Conservation (phyloP, 164 flowering plant species). For the Cinnamomum micranthum region DNA sequence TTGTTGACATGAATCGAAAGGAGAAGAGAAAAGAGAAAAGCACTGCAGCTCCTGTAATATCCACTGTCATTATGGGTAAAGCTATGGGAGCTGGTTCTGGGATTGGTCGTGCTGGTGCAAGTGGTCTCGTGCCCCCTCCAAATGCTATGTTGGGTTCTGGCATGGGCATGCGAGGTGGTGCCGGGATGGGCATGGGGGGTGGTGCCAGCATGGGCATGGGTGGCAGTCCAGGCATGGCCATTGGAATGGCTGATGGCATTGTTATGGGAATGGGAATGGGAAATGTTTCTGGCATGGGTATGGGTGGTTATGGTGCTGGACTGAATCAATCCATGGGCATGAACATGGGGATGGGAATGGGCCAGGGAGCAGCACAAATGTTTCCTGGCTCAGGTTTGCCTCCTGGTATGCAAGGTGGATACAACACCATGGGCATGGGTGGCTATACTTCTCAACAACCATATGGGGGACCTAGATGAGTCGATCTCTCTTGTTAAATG, state of each 20-base stretch:
- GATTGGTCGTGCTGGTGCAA: slow-evolving; percentile 82
- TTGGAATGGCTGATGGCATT: slow-evolving; percentile 22
- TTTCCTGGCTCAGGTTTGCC: slow-evolving; percentile 28
- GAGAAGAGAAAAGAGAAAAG: slow-evolving; percentile 65
- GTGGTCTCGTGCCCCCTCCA: slow-evolving; percentile 51
- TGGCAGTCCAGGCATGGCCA: slow-evolving; percentile 7
- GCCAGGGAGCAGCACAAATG: slow-evolving; percentile 1
- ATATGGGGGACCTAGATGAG: slow-evolving; percentile 67
- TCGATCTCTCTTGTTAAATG: neutral
- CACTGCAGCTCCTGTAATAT: slow-evolving; percentile 46
- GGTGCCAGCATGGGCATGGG: neutral
- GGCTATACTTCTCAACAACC: slow-evolving; percentile 64
- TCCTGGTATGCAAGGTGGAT: slow-evolving; percentile 40
- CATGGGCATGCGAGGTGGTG: slow-evolving; percentile 30
- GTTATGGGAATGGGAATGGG: slow-evolving; percentile 22
- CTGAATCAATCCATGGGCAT: slow-evolving; percentile 27
- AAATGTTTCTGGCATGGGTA: too few relatives aligned
- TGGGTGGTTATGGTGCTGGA: neutral
- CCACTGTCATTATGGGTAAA: slow-evolving; percentile 80
- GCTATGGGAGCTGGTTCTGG: slow-evolving; percentile 99
- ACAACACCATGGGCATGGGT: slow-evolving; percentile 64
- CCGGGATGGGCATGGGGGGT: neutral
- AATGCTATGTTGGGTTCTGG: slow-evolving; percentile 53
- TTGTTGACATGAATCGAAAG: slow-evolving; percentile 82
- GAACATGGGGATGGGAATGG: slow-evolving; percentile 24